Evolutionary conservation across 2,329 filamentous ascomycete species (phyloP).

Genomic region (Blastomyces percursus): DNA sequence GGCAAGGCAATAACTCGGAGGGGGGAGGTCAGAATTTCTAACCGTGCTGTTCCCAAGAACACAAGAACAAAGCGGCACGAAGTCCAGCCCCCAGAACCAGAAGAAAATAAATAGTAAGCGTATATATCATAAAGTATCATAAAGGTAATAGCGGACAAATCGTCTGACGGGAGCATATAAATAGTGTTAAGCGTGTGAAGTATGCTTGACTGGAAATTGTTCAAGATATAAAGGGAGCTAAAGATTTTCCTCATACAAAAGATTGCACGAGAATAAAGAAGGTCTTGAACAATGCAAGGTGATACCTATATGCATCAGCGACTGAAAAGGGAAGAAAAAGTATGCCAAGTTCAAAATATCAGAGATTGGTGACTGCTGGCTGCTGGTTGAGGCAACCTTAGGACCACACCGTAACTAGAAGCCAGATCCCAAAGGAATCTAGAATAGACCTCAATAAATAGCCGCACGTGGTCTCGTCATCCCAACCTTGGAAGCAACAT

Average conservation of each 20-base stretch:
- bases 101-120: too few species aligned
- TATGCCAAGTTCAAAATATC: background rate
- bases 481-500: background rate
- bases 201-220: background rate
- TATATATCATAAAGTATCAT: too few species aligned
- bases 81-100: too few species aligned
- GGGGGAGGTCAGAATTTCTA: too few species aligned
- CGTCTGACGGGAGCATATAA: background rate
- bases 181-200: background rate
- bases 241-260: background rate
- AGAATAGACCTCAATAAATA: background rate
- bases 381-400: too few species aligned
- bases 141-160: background rate
- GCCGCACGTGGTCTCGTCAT: background rate
- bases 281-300: background rate
- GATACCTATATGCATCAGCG: background rate
- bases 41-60: too few species aligned
- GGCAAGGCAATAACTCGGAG: too few species aligned
- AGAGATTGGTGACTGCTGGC: background rate
- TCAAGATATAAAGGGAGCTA: background rate
- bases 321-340: background rate
- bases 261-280: background rate
- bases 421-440: too few species aligned
- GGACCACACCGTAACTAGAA: too few species aligned
- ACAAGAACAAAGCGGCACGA: too few species aligned